These are phyloP conservation scores for Leishmania braziliensis DNA, from an alignment of 208 protist genomes.

Conservation along the genomic window DNA sequence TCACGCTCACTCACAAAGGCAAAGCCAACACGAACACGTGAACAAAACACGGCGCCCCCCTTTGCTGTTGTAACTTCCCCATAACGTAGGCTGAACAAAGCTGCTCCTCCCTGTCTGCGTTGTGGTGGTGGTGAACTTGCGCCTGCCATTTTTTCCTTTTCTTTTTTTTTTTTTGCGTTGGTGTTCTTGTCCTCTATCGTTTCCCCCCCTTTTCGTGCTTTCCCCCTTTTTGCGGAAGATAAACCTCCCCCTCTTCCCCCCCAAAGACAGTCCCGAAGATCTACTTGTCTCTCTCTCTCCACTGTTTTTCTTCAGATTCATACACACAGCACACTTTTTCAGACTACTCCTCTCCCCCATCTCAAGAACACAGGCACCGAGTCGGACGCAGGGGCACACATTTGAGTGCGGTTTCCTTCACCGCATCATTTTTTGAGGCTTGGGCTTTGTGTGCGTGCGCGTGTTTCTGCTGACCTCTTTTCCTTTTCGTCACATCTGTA, in stretches of 20 bases:
- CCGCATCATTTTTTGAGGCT: background rate
- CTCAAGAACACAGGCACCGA: background rate
- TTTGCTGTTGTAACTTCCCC: background rate
- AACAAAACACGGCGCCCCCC: background rate
- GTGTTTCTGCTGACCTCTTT: background rate
- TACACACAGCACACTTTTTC: background rate
- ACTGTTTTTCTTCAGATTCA: background rate
- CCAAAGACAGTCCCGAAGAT: background rate
- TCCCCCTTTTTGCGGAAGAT: background rate
- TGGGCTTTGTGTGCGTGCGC: background rate
- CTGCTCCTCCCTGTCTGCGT: background rate
- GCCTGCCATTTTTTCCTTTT: background rate
- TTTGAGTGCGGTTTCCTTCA: background rate
- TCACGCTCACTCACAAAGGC: background rate
- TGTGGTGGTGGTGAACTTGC: background rate
- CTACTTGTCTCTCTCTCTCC: background rate
- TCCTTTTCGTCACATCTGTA: background rate
- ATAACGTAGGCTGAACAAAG: background rate
- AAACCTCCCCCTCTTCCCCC: background rate
- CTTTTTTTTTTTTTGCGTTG: background rate
- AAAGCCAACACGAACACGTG: background rate
- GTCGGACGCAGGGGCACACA: background rate
- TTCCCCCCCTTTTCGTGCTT: background rate
- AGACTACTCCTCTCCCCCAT: background rate
- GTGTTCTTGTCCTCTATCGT: background rate